A percentile compares a stretch with the other conserved stretches of the same genome.
phyloP scores from a whole-genome alignment of 2,329 filamentous ascomycete genomes.

The Fusarium drepaniforme region DNA sequence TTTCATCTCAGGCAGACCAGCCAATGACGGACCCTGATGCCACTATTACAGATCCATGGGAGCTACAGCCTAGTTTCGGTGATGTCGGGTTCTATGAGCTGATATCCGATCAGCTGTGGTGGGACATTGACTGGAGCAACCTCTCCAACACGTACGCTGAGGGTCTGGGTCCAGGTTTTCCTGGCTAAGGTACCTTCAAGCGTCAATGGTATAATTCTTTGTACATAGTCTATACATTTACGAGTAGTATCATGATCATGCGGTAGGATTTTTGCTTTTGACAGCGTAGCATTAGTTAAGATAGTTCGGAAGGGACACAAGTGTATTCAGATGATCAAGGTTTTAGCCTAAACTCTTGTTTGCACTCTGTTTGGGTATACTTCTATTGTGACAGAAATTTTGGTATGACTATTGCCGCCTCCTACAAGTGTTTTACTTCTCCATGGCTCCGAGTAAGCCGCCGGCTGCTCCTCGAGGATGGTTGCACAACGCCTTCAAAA shows the following conservation, averaged over 20 bases:
- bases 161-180: not conserved
- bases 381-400: too few species aligned
- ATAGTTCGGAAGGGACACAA: not conserved
- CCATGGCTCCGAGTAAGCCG: not conserved
- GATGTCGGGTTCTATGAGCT: slow-evolving; percentile 8
- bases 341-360: not conserved
- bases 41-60: not conserved
- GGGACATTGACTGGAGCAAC: slow-evolving; percentile 18
- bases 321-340: not conserved
- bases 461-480: not conserved
- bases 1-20: not conserved
- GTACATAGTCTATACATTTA: not conserved
- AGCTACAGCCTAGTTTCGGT: not conserved
- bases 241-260: not conserved
- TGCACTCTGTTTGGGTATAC: not conserved
- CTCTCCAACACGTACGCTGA: not conserved
- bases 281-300: not conserved
- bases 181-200: not conserved
- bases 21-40: not conserved
- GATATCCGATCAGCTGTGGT: slow-evolving; percentile 15
- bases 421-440: not conserved
- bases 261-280: not conserved
- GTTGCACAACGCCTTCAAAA: not conserved
- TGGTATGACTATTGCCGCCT: not conserved
- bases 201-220: not conserved